These are phyloP conservation scores for Phytophthora fragariae DNA, from an alignment of 352 stramenopile genomes.

Conservation along the genomic window DNA sequence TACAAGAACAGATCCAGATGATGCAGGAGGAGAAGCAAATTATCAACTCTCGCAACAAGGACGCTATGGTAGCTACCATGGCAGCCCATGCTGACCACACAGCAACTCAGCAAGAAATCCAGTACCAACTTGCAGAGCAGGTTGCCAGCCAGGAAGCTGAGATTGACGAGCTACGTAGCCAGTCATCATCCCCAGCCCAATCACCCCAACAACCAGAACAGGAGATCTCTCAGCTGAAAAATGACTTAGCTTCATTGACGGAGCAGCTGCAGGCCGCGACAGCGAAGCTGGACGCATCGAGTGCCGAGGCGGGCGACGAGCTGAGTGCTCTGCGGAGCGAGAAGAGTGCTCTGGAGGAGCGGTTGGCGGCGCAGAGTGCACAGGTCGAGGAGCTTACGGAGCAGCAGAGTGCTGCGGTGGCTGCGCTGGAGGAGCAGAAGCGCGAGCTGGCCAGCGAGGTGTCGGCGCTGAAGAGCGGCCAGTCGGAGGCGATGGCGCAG, in stretches of 20 bases:
- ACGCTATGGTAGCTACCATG: slow-evolving; percentile 19
- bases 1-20: slow-evolving; percentile 37
- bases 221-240: background rate
- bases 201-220: background rate
- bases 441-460: too few species aligned
- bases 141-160: slow-evolving; percentile 20
- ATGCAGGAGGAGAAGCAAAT: slow-evolving; percentile 37
- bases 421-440: too few species aligned
- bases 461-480: too few species aligned
- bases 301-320: slow-evolving; percentile 25
- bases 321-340: slow-evolving; percentile 26
- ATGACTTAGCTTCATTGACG: background rate
- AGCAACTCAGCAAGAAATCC: slow-evolving; percentile 28
- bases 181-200: slow-evolving; percentile 1
- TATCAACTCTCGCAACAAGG: slow-evolving; percentile 29
- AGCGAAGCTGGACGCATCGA: slow-evolving; percentile 27
- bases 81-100: slow-evolving; percentile 14
- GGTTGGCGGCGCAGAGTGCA: slow-evolving; percentile 18
- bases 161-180: slow-evolving; percentile 17
- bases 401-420: too few species aligned
- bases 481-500: too few species aligned
- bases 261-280: slow-evolving; percentile 8
- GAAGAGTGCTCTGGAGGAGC: slow-evolving; percentile 22
- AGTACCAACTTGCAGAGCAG: slow-evolving; percentile 30
- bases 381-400: slow-evolving; percentile 23